Percentiles rank a stretch among this genome's conserved stretches.
phyloP scores from a whole-genome alignment of 1,284 basidiomycete genomes.

The Pyrrhoderma lamaoense region DNA sequence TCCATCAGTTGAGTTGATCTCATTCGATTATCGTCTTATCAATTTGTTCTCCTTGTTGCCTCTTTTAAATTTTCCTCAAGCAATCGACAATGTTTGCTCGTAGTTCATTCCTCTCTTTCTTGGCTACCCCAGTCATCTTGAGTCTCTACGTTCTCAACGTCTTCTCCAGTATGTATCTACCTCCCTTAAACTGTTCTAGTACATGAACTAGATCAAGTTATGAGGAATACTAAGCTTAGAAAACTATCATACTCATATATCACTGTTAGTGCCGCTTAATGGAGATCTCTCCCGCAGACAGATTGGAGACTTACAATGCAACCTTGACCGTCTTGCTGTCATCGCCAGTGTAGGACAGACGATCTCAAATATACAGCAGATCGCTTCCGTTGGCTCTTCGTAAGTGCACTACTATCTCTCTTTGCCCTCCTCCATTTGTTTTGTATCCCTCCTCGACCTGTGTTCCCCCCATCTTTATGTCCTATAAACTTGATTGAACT shows the following conservation, averaged over 20 bases:
- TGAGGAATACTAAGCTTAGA: not conserved
- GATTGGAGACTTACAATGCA: slow-evolving; percentile 16
- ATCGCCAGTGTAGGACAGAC: slow-evolving; percentile 11
- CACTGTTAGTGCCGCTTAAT: too few species aligned
- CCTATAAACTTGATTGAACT: too few species aligned
- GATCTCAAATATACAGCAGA: slow-evolving; percentile 3
- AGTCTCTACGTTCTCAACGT: slow-evolving; percentile 3
- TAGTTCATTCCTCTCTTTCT: slow-evolving; percentile 4
- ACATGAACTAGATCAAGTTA: not conserved
- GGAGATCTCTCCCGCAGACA: slow-evolving; percentile 1
- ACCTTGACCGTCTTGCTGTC: slow-evolving; percentile 12
- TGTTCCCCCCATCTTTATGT: too few species aligned
- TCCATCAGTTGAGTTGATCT: too few species aligned
- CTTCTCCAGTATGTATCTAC: not conserved
- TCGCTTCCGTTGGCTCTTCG: slow-evolving; percentile 6
- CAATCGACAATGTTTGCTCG: slow-evolving; percentile 11
- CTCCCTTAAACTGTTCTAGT: not conserved
- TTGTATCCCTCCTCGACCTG: too few species aligned
- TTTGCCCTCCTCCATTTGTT: too few species aligned
- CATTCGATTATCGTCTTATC: too few species aligned
- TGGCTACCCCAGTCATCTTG: slow-evolving; percentile 6
- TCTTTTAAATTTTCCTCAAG: too few species aligned
- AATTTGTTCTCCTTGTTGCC: too few species aligned
- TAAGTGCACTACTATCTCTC: too few species aligned
- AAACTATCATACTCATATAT: not conserved